phyloP scores from a whole-genome alignment of 2,329 filamentous ascomycete species.

The Cryphonectria parasitica region DNA sequence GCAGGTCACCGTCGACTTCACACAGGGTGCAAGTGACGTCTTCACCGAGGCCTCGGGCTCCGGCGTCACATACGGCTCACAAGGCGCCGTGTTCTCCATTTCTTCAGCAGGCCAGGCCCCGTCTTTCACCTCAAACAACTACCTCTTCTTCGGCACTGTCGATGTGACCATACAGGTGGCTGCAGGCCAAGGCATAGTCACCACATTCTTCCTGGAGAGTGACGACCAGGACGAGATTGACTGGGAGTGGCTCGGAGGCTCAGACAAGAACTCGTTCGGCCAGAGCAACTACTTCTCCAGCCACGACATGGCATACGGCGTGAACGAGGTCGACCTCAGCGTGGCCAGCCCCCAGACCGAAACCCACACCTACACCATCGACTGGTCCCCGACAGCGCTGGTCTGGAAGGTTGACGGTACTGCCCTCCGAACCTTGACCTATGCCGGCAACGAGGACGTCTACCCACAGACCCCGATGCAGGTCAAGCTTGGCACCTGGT shows the following conservation, averaged over 20 bases:
- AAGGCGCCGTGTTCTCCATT: constrained; percentile 68
- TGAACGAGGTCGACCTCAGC: constrained; percentile 33
- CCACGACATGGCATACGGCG: constrained; percentile 70
- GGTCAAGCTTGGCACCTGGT: constrained; percentile 64
- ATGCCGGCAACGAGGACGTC: constrained; percentile 43
- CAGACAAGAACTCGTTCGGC: constrained; percentile 63
- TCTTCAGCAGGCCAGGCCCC: constrained; percentile 66
- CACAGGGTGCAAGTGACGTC: constrained; percentile 48
- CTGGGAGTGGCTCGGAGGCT: constrained; percentile 90
- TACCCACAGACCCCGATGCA: constrained; percentile 75
- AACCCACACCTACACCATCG: constrained; percentile 68
- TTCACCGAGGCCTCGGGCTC: constrained; percentile 72
- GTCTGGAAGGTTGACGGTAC: constrained; percentile 62
- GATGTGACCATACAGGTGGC: constrained; percentile 80
- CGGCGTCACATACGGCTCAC: constrained; percentile 48
- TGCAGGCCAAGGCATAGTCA: constrained; percentile 83
- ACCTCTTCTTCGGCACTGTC: constrained; percentile 95
- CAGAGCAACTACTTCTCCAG: constrained; percentile 89
- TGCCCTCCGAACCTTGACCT: constrained; percentile 49
- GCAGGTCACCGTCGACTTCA: constrained; percentile 46
- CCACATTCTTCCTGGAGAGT: constrained; percentile 86
- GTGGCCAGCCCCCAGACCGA: constrained; percentile 56
- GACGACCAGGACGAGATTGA: constrained; percentile 94
- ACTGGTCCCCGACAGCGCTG: constrained; percentile 65
- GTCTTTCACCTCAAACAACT: constrained; percentile 78